These are phyloP conservation scores for Nepenthes gracilis DNA, from an alignment of 148 eudicot species.

Conservation along the genomic window DNA sequence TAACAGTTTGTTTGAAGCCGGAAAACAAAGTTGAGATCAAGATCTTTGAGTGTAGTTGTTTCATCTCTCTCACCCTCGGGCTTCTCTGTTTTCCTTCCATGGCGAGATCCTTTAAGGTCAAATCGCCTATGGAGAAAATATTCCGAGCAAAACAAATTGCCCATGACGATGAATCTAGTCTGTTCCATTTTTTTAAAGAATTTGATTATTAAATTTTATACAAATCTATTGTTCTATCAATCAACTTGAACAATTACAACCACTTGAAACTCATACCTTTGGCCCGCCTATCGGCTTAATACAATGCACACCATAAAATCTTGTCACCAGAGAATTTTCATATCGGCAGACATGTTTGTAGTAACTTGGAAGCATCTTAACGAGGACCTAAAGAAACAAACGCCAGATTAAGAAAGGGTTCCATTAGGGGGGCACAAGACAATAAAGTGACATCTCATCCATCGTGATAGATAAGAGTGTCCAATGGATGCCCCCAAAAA, in stretches of 20 bases:
- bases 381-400: slow-evolving; percentile 49
- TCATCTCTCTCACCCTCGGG: slow-evolving; percentile 84
- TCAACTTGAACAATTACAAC: neutral
- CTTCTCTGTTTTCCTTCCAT: slow-evolving; percentile 78
- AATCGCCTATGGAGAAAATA: slow-evolving; percentile 84
- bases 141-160: slow-evolving; percentile 89
- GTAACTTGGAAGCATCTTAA: slow-evolving; percentile 96
- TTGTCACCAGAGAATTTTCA: slow-evolving; percentile 78
- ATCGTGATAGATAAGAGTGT: no score
- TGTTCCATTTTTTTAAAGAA: slow-evolving; percentile 10
- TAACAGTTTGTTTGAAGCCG: slow-evolving; percentile 76
- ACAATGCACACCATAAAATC: slow-evolving; percentile 88
- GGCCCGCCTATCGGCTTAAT: slow-evolving; percentile 89
- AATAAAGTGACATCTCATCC: no score
- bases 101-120: slow-evolving; percentile 91
- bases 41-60: slow-evolving; percentile 94
- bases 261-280: slow-evolving; percentile 41
- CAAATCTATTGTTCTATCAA: neutral
- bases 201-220: neutral
- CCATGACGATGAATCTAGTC: slow-evolving; percentile 96
- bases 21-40: slow-evolving; percentile 80
- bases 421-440: no score
- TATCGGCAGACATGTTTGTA: slow-evolving; percentile 70
- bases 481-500: no score
- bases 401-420: neutral